Conservation (phyloP, 352 stramenopile genomes). For the Pythium sp. region DNA sequence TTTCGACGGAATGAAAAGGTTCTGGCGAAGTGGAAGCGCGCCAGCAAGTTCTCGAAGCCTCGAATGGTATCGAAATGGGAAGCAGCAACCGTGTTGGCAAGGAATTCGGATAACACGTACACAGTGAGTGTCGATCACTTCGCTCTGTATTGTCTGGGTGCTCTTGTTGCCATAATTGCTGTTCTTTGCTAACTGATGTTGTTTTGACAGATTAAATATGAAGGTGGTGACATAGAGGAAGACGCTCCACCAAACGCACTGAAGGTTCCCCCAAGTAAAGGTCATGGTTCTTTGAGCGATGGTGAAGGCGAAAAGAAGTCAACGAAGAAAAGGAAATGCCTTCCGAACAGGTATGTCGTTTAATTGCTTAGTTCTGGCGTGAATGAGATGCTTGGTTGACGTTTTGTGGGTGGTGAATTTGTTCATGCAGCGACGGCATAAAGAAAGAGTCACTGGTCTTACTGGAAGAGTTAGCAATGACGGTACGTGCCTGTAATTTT, state of each 20-base stretch:
- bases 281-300: neutral
- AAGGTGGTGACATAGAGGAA: constrained; percentile 48
- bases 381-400: neutral
- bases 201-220: constrained; percentile 48
- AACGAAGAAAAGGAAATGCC: constrained; percentile 3
- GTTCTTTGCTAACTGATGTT: constrained; percentile 1
- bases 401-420: neutral
- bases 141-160: neutral
- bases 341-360: constrained; percentile 3
- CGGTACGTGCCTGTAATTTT: constrained; percentile 23
- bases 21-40: constrained; percentile 32
- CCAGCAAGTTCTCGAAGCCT: constrained; percentile 39
- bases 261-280: constrained; percentile 5
- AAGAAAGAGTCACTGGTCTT: constrained; percentile 48
- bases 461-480: constrained; percentile 66
- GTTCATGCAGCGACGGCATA: constrained; percentile 18
- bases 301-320: neutral
- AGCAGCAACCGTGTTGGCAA: constrained; percentile 30
- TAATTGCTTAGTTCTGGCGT: neutral
- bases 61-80: constrained; percentile 26
- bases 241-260: constrained; percentile 40
- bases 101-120: constrained; percentile 37
- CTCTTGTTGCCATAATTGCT: constrained; percentile 8
- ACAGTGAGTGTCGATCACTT: constrained; percentile 20
- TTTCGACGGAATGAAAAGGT: constrained; percentile 36